Conservation (phyloP, 441 rosid species). For the Erodium moschatum region DNA sequence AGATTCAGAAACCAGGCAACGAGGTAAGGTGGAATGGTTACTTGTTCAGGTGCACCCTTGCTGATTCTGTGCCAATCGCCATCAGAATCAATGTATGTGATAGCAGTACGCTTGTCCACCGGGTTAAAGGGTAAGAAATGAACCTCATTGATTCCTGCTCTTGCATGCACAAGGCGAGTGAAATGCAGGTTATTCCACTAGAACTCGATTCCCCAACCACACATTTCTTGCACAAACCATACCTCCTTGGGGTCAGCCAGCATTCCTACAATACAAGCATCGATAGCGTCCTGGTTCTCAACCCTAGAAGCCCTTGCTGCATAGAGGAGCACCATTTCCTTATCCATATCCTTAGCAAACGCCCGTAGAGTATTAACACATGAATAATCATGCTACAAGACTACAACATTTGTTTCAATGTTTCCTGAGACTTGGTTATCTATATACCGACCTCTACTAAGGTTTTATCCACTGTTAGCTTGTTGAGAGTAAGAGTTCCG, state of each 20-base stretch:
- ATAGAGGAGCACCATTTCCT: conserved; percentile 38
- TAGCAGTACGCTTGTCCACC: conserved; percentile 56
- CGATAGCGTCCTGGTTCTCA: conserved; percentile 69
- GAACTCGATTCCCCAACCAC: not conserved
- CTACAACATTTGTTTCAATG: too few species aligned
- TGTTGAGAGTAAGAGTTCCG: conserved; percentile 66
- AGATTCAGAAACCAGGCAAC: not conserved
- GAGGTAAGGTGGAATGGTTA: conserved; percentile 15
- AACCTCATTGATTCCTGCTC: conserved; percentile 44
- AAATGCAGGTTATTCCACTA: not conserved
- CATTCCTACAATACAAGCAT: conserved; percentile 67
- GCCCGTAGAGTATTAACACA: conserved; percentile 20
- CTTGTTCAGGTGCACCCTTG: conserved; percentile 63
- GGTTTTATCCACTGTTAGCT: conserved; percentile 57
- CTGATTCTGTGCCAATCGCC: conserved; percentile 56
- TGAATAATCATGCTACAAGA: too few species aligned
- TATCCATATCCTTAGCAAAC: conserved; percentile 40
- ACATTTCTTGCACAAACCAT: not conserved
- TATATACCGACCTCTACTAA: conserved; percentile 41
- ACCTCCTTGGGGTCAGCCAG: conserved; percentile 58
- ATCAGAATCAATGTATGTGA: conserved; percentile 39
- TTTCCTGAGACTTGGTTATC: too few species aligned
- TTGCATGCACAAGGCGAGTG: conserved; percentile 26
- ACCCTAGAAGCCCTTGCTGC: conserved; percentile 68
- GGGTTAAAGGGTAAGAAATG: conserved; percentile 56